phyloP scores from a whole-genome alignment of 805 yeast genomes.

The Jamesozyma piceae region DNA sequence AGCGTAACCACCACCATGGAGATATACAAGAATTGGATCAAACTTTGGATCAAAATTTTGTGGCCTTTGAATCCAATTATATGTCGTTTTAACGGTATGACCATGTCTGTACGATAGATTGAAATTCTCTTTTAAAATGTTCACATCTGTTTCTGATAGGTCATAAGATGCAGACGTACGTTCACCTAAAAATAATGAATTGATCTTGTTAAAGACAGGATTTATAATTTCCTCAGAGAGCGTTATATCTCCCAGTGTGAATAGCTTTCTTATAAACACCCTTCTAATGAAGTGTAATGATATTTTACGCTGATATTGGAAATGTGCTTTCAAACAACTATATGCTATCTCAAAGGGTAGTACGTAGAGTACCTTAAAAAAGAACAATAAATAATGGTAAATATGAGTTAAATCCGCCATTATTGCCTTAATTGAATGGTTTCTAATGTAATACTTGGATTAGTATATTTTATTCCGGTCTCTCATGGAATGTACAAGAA shows the following conservation, averaged over 20 bases:
- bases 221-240: conserved; percentile 9
- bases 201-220: conserved; percentile 9
- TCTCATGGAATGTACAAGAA: too few species aligned
- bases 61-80: conserved; percentile 11
- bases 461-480: too few species aligned
- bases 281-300: conserved; percentile 3
- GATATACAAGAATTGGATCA: conserved; percentile 15
- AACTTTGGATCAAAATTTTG: conserved; percentile 8
- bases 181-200: neutral
- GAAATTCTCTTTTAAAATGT: neutral
- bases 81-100: neutral
- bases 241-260: conserved; percentile 7
- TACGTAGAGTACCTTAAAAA: conserved; percentile 5
- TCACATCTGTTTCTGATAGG: neutral
- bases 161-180: too few species aligned
- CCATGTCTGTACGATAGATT: neutral
- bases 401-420: too few species aligned
- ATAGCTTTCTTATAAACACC: conserved; percentile 12
- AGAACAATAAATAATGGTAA: too few species aligned
- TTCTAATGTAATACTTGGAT: too few species aligned
- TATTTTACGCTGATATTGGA: neutral
- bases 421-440: too few species aligned
- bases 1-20: conserved; percentile 26
- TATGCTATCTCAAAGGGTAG: conserved; percentile 4
- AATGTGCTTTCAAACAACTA: neutral